phyloP scores from a whole-genome alignment of 139 green algal species.

The Coccomyxa sp. region DNA sequence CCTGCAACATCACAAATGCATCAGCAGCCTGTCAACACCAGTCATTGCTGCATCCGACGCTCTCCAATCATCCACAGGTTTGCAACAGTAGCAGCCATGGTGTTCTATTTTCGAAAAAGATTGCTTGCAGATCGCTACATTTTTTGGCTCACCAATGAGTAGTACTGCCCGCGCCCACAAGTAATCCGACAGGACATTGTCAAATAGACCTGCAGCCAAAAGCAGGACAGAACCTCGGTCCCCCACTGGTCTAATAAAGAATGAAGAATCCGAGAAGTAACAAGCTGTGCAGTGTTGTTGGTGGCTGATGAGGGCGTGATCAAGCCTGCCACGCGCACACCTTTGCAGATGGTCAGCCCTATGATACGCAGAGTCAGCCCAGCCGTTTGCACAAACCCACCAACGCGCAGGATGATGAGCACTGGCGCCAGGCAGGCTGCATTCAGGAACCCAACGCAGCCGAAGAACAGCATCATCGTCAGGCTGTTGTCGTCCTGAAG shows the following conservation, averaged over 20 bases:
- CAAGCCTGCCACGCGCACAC: neutral
- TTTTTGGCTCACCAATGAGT: constrained; percentile 50
- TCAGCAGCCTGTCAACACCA: neutral
- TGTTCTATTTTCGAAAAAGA: neutral
- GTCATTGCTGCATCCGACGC: neutral
- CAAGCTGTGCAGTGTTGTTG: neutral
- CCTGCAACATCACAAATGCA: constrained; percentile 19
- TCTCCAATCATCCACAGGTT: neutral
- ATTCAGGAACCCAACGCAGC: constrained; percentile 73
- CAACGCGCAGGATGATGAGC: constrained; percentile 32
- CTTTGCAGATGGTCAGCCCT: constrained; percentile 17
- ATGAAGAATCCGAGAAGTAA: neutral
- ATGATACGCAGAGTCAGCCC: constrained; percentile 19
- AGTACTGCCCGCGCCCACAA: constrained; percentile 93
- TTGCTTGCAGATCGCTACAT: neutral
- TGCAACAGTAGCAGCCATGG: neutral
- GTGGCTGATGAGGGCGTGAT: neutral
- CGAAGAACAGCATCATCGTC: constrained; percentile 73
- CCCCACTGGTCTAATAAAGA: neutral
- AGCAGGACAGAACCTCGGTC: neutral
- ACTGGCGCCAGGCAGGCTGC: constrained; percentile 33
- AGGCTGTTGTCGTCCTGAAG: constrained; percentile 56
- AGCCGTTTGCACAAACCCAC: constrained; percentile 12
- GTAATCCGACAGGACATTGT: constrained; percentile 95
- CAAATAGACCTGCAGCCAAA: constrained; percentile 67